Conservation (phyloP, 2,329 filamentous ascomycete genomes). For the Tolypocladium amazonense region DNA sequence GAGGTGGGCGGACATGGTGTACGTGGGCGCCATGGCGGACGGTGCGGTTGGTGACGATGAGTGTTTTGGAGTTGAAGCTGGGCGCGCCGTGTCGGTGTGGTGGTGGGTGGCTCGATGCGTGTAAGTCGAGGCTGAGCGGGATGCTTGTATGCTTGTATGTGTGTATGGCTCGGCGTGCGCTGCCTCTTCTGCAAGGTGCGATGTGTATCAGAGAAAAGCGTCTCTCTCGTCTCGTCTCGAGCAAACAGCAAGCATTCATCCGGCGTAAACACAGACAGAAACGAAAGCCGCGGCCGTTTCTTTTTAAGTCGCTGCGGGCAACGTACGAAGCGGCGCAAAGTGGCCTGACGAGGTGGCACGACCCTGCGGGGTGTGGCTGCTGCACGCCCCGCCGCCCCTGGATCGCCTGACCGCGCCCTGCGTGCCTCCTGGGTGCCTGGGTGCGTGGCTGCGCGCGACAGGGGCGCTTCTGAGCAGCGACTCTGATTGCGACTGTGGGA, state of each 20-base stretch:
- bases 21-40: slow-evolving; percentile 41
- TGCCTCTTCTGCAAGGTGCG: no score
- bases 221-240: neutral
- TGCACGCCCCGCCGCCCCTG: neutral
- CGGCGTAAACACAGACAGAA: no score
- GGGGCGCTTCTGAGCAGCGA: no score
- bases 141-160: neutral
- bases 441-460: no score
- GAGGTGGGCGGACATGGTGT: slow-evolving; percentile 51
- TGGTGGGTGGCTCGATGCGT: neutral
- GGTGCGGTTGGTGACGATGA: neutral
- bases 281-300: no score
- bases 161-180: neutral
- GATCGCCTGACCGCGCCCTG: neutral
- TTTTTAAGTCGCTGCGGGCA: neutral
- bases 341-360: neutral
- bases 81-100: neutral
- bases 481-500: no score
- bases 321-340: neutral
- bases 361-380: neutral
- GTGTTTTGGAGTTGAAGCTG: neutral
- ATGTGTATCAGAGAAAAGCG: neutral
- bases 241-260: neutral
- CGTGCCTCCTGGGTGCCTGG: neutral
- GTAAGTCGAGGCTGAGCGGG: neutral